Conservation (phyloP, 2,329 filamentous ascomycete species). For the Hirsutella thompsonii region DNA sequence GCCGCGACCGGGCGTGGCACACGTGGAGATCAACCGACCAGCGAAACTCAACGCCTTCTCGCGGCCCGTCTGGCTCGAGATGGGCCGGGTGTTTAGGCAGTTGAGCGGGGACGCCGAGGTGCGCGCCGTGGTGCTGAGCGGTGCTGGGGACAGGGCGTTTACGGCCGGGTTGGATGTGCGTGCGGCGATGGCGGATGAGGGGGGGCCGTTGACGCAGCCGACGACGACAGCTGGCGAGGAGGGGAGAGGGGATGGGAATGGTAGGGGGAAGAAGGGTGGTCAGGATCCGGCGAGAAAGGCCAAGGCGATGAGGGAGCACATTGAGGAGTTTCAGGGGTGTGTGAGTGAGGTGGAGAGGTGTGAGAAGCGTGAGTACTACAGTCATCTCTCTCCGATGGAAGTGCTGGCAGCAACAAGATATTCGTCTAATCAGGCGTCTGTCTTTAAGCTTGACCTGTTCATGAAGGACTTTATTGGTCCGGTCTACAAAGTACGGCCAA, state of each 20-base stretch:
- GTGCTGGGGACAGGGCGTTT: slow-evolving; percentile 73
- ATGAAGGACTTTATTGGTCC: too few relatives aligned
- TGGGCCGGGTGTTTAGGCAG: slow-evolving; percentile 56
- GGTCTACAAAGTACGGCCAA: too few relatives aligned
- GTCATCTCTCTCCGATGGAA: not conserved
- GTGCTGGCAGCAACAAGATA: not conserved
- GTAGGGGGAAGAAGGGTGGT: too few relatives aligned
- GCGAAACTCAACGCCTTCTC: slow-evolving; percentile 81
- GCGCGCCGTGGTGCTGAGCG: slow-evolving; percentile 67
- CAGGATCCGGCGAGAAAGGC: slow-evolving; percentile 56
- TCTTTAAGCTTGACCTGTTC: too few relatives aligned
- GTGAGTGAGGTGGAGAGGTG: slow-evolving; percentile 70
- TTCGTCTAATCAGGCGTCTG: not conserved
- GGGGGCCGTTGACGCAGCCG: slow-evolving; percentile 30
- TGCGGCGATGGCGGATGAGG: slow-evolving; percentile 48
- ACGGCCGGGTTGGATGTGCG: slow-evolving; percentile 76
- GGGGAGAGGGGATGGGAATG: slow-evolving; percentile 36
- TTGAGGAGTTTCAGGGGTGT: slow-evolving; percentile 69
- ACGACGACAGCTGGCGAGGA: slow-evolving; percentile 9
- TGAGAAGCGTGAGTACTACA: slow-evolving; percentile 59
- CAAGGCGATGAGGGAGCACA: slow-evolving; percentile 48
- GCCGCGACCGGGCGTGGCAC: slow-evolving; percentile 62
- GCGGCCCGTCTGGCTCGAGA: slow-evolving; percentile 75
- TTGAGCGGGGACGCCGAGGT: slow-evolving; percentile 62
- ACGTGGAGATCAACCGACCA: slow-evolving; percentile 83